Evolutionary conservation across 2,329 filamentous ascomycete genomes (phyloP), one percentile per base, ranked within the genome.

Genomic region (Nigrospora oryzae): DNA sequence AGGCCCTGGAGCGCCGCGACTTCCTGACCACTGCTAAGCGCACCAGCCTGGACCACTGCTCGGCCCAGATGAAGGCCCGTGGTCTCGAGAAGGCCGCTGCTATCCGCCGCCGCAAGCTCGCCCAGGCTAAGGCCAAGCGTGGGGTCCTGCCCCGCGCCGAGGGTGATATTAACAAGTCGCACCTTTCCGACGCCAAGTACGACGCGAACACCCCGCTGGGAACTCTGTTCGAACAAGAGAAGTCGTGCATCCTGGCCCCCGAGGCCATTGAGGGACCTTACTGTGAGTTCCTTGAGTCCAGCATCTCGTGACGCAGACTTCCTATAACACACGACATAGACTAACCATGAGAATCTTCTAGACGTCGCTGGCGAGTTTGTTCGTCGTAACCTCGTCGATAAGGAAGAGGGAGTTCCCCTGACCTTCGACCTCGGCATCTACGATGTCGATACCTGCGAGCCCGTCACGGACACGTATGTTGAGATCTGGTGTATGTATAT

Each of bases 211-310:
- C 66, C 13, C 54, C 61, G 15, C 53, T 58, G 11, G 49, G 54
- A 36, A 63, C 50, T 47, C 56, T 74, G 28, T 73, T 73, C 46
- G 57, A 63, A 2, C 61, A 59, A 45, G 67, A 69, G 53, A 63
- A 59, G 37, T 67, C 68, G 15, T 77, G 74, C 49, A 60, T 75
- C 23, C 61, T 78, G 28, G 70, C 64, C n/a, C 72, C 73, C 0
- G 74, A 77, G 54, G 68, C 70, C 16, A 76, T 68, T 3, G 64
- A 75, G 54, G 74, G 74, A 0, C 75, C 75, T 16, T 79, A 77
- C 62, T 79, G 64, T 63, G 52, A 50, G 60, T 42, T 34, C 13
- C 11, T 17, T 23, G 4, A 5, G 23, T 28, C 7, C 23, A 5
- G 10, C 23, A 28, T 28, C 23, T 28, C 7, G 8, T 28, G 5